Evolutionary conservation across 2,329 filamentous ascomycete species (phyloP), one percentile per base, ranked within the genome.

Genomic region (Diaporthe citriasiana): DNA sequence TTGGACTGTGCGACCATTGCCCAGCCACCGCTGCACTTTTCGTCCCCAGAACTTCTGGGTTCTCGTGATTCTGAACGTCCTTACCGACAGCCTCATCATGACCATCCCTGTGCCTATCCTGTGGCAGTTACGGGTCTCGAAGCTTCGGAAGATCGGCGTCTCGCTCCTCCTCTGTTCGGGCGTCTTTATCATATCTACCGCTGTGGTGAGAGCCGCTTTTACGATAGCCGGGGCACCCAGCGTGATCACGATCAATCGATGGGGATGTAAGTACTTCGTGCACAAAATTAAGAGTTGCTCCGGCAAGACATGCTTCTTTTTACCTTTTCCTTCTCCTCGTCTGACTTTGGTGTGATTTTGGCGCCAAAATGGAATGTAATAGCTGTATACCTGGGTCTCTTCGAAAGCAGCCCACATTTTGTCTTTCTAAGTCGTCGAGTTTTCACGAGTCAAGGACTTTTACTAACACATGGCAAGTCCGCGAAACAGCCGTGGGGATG

Each of bases 101-200:
- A 74, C 78, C 33, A 77, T 80, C 12, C 79, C 79, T 3, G 42
- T 79, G 3, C 79, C 79, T 8, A 79, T 80, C 0, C 71, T 81
- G 0, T 78, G 76, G 77, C 77, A 77, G 25, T 56, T 80, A 1
- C 76, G 76, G 17, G 76, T 80, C 9, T 73, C 76, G 1, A 27
- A 45, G 19, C 47, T 66, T 1, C 69, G 73, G 2, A 77, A 76
- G 35, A 1, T 77, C 13, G 74, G 76, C 10, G 65, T 78, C 17
- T 70, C 69, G 33, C 47, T 80, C 1, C 73, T 80, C 6, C 72
- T 80, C 2, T 79, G 76, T 7, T 80, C 78, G 0, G 79, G 78
- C 12, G 25, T 80, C 5, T 80, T 80, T 66, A 71, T 80, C 45
- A 80, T 80, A 25, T 77, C 76, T 4, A 79, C 79, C 0, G 79